Base-by-base conservation (phyloP, 306 rosid genomes). In the peach (Prunus persica) region DNA sequence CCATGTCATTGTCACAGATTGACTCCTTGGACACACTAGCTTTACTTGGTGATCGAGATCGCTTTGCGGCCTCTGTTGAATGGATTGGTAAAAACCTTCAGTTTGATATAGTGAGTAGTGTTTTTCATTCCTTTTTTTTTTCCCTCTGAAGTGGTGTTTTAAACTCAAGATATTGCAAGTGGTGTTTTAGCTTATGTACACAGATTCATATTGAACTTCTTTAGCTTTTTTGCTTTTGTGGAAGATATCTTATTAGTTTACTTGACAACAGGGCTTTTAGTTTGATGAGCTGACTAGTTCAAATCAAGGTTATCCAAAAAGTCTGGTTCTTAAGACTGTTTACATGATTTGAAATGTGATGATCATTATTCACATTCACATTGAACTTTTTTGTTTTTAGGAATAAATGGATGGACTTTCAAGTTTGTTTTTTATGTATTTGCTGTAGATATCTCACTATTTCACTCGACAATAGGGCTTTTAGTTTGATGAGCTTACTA, bases 61-160 rank as follows among this genome's bases (percentile, higher is more conserved):
- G 72, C 49, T 92, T 94, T 69, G 76, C 89, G 19, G 7, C 90
- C 66, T 94, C 98, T 65, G 94, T 94, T 72, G 93, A 94, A 82
- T 94, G 98, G 98, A 89, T 94, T 85, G 96, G 97, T 92, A 87
- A 89, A 94, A 94, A 90, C 70, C 88, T 94, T 85, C 98, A 78
- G 83, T 94, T 94, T 78, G 92, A 94, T 86, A 90, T 90, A 80
- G 98, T 94, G 93, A 94, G 98, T 92, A 46, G 66, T 70, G 62
- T 60, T 41, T 38, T 55, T 78, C 66, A 56, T 34, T 56, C 62
- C 71, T 56, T 63, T 60, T 30, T 57, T 52, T 12, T 38, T 2
- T 6, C 62, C 11, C 14, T 4, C 27, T 18, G 18, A 58, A 41
- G 14, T 58, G 43, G 15, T 72, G 54, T 41, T 56, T n/a, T 57